phyloP scores from a whole-genome alignment of 2,329 filamentous ascomycete species.

The Hypoxylon sp. region DNA sequence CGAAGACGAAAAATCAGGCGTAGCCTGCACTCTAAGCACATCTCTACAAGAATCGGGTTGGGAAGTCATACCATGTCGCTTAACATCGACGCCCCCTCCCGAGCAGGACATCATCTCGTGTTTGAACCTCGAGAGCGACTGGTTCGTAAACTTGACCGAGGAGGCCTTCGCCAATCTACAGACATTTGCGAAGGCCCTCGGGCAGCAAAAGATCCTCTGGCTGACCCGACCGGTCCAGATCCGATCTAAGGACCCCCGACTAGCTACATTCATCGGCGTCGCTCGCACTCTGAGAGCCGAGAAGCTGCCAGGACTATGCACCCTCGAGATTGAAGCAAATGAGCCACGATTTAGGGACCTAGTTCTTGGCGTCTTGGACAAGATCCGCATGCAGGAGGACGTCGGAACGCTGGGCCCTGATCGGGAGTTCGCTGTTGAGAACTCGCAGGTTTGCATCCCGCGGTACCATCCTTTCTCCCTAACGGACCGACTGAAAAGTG shows the following conservation, averaged over 20 bases:
- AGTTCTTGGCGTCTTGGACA: constrained; percentile 44
- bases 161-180: constrained; percentile 41
- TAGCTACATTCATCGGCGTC: constrained; percentile 51
- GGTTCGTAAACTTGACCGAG: constrained; percentile 48
- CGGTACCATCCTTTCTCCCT: constrained; percentile 51
- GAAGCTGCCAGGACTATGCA: constrained; percentile 49
- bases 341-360: constrained; percentile 36
- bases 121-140: constrained; percentile 49
- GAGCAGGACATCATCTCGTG: constrained; percentile 51
- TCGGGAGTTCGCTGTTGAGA: constrained; percentile 54
- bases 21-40: constrained; percentile 18
- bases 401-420: constrained; percentile 49
- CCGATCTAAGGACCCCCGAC: constrained; percentile 49
- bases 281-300: constrained; percentile 55
- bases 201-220: constrained; percentile 52
- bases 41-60: constrained; percentile 41
- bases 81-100: constrained; percentile 37
- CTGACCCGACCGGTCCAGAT: constrained; percentile 53
- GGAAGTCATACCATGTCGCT: constrained; percentile 36
- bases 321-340: constrained; percentile 51
- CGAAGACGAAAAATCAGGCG: constrained; percentile 23
- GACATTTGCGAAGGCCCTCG: constrained; percentile 28
- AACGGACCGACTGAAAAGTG: constrained; percentile 42
- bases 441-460: constrained; percentile 49
- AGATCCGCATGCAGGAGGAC: constrained; percentile 42